Evolutionary conservation across 108 stramenopile species (phyloP).

Genomic region (Pelagomonas calceolata): DNA sequence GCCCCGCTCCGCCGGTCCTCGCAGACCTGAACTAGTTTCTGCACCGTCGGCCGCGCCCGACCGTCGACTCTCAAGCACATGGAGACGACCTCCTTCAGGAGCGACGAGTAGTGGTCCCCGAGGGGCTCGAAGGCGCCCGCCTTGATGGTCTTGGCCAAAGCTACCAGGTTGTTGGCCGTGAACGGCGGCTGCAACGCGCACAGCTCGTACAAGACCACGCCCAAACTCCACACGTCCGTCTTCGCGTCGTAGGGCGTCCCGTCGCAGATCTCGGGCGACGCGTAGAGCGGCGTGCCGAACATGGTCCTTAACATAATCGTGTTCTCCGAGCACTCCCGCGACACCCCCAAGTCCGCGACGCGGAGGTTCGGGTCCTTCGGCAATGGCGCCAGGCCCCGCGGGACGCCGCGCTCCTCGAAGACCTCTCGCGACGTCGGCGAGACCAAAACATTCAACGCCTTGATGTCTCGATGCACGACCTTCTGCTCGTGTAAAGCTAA

Average conservation of each 20-base stretch:
- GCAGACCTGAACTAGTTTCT: not conserved
- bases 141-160: slow-evolving; percentile 4
- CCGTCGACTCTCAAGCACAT: not conserved
- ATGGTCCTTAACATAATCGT: slow-evolving; percentile 15
- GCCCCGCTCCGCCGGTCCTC: not conserved
- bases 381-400: too few relatives aligned
- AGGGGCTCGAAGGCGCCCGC: slow-evolving; percentile 1
- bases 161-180: not conserved
- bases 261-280: slow-evolving; percentile 25
- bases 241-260: slow-evolving; percentile 18
- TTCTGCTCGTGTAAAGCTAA: slow-evolving; percentile 13
- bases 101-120: not conserved
- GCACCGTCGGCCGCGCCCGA: not conserved
- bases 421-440: not conserved
- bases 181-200: slow-evolving; percentile 18
- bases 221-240: slow-evolving; percentile 26
- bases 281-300: slow-evolving; percentile 32
- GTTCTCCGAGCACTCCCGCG: slow-evolving; percentile 13
- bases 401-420: not conserved
- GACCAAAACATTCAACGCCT: slow-evolving; percentile 12
- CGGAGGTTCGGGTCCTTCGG: slow-evolving; percentile 1
- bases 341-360: slow-evolving; percentile 26
- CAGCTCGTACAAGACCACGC: slow-evolving; percentile 28
- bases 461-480: slow-evolving; percentile 31
- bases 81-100: not conserved